These are phyloP conservation scores for Stemphylium lycopersici DNA, from an alignment of 2,329 filamentous ascomycete species.

Conservation along the genomic window DNA sequence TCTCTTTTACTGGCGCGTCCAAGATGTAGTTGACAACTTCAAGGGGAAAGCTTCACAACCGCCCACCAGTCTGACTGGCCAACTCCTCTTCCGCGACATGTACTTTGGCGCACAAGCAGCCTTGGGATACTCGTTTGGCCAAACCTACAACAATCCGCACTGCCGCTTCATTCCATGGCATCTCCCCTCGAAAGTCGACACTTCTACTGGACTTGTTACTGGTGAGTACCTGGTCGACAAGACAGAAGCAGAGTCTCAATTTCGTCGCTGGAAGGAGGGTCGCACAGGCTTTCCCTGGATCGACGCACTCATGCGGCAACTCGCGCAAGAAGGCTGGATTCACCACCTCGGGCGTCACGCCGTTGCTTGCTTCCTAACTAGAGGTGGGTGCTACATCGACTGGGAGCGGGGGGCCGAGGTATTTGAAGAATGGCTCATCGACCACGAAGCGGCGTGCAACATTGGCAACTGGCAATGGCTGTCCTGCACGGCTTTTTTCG, in stretches of 20 bases:
- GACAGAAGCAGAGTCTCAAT: constrained; percentile 66
- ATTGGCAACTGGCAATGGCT: constrained; percentile 82
- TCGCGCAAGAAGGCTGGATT: constrained; percentile 76
- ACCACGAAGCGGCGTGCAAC: constrained; percentile 77
- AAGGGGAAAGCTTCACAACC: constrained; percentile 62
- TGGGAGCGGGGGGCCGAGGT: constrained; percentile 82
- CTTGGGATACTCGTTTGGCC: constrained; percentile 67
- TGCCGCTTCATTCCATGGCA: constrained; percentile 83
- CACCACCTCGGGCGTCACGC: constrained; percentile 78
- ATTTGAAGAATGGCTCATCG: constrained; percentile 76
- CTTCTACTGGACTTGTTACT: constrained; percentile 55
- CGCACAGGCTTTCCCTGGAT: constrained; percentile 81
- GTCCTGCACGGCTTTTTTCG: constrained; percentile 75
- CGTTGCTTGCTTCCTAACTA: constrained; percentile 81
- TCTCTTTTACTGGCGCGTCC: constrained; percentile 74
- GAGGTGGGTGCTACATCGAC: constrained; percentile 77
- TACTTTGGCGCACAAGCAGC: constrained; percentile 79
- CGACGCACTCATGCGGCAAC: constrained; percentile 78
- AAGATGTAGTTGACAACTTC: constrained; percentile 65
- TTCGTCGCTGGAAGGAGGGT: constrained; percentile 71
- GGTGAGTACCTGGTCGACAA: constrained; percentile 70
- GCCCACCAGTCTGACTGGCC: constrained; percentile 73
- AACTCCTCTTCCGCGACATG: constrained; percentile 81
- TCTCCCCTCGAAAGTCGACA: constrained; percentile 65
- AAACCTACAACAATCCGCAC: constrained; percentile 68